Evolutionary conservation across 1,284 basidiomycete genomes (phyloP), one percentile per base, ranked within the genome.

Genomic region (Tremellales sp.): DNA sequence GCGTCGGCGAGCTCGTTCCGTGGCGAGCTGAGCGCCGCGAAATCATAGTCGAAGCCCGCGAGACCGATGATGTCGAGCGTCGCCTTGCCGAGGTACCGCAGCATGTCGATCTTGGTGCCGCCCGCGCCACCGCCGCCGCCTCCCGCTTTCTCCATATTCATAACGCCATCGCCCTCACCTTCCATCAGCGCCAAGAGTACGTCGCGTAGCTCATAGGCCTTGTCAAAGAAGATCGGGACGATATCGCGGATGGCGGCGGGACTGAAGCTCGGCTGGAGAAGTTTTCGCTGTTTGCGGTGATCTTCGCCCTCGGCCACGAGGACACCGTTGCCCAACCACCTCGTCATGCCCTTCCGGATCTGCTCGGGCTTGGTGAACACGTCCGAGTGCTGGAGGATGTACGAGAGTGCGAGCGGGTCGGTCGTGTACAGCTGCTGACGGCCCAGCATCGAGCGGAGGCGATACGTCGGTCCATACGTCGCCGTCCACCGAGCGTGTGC

Each of bases 21-120:
- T 29, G 43, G 55, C 27, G 53, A 51, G 19, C 48, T 49, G 8
- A 63, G 46, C 1, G 57, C 63, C 41, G 79, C 71, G 69, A 86
- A 83, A 18, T 74, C 57, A 68, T 85, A 85, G 40, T 78, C 80
- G 59, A 85, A 85, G 6, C 82, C 83, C 16, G 85, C 82, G 35
- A 82, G 73, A 5, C 84, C 84, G 46, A 88, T 85, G 34, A 84
- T 77, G 57, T 86, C 85, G 12, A 87, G 74, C 1, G 83, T 84
- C 7, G 82, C 78, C 27, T 79, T 77, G 2, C 37, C 37, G 7
- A 39, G 37, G 19, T 39, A 39, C 19, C 37, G 24, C 37, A 39
- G 24, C 21, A 39, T 25, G 16, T 39, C 37, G 18, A 28, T 40
- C 25, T 16, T 45, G 33, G n/a, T 41, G 1, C 48, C 53, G 2